phyloP scores from a whole-genome alignment of 176 grass and related monocot genomes.

The Pharus latifolius region DNA sequence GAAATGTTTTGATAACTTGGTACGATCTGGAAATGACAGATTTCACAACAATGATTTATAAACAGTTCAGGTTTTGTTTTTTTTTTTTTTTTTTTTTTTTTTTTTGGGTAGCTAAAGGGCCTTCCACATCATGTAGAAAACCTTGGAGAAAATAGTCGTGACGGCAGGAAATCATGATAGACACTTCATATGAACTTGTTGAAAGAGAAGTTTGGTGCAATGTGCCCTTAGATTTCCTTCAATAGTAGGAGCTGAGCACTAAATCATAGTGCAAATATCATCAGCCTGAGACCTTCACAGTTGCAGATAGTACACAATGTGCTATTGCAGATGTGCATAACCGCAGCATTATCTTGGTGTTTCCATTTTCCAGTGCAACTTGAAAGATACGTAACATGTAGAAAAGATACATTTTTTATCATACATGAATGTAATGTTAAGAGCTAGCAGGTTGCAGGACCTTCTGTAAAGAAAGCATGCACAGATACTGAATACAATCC shows the following conservation, averaged over 20 bases:
- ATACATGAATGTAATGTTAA: not conserved
- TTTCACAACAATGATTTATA: constrained; percentile 65
- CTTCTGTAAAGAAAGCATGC: constrained; percentile 71
- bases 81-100: too few relatives aligned
- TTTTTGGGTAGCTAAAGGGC: constrained; percentile 53
- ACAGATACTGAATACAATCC: constrained; percentile 51
- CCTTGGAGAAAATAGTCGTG: constrained; percentile 42
- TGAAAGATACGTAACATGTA: constrained; percentile 26
- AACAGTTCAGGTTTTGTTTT: constrained; percentile 44
- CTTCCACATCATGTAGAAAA: constrained; percentile 61
- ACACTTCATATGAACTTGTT: constrained; percentile 70
- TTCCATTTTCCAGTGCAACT: constrained; percentile 69
- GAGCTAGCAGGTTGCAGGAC: not conserved
- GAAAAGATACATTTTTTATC: not conserved
- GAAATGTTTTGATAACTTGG: constrained; percentile 42
- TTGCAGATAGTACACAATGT: constrained; percentile 67
- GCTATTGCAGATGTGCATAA: constrained; percentile 77
- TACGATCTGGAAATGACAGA: constrained; percentile 80
- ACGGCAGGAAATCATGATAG: constrained; percentile 75
- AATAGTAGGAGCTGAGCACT: not conserved
- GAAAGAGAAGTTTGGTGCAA: constrained; percentile 85
- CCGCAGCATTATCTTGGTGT: constrained; percentile 72
- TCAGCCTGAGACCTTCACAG: constrained; percentile 54
- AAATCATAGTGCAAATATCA: not conserved
- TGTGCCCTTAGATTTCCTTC: constrained; percentile 2